phyloP scores from a whole-genome alignment of 345 rosid species.

The Salix exigua region DNA sequence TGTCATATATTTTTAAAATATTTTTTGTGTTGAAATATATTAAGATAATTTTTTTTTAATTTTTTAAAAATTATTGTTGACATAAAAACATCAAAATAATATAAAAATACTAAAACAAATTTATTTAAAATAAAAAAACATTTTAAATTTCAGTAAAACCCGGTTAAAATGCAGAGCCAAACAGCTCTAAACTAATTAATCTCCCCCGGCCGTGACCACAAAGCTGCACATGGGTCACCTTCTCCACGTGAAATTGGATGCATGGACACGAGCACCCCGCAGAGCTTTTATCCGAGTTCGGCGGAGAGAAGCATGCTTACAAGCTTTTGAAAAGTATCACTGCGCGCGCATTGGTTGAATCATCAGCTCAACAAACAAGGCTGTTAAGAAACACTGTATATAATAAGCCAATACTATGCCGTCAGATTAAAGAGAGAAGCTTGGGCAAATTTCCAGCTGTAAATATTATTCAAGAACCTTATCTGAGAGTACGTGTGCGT shows the following conservation, averaged over 20 bases:
- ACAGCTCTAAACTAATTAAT: not conserved
- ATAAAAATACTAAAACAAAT: too few species aligned
- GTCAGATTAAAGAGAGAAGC: not conserved
- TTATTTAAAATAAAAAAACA: too few species aligned
- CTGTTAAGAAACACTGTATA: not conserved
- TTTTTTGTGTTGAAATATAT: too few species aligned
- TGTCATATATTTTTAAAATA: too few species aligned
- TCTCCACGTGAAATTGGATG: conserved; percentile 45
- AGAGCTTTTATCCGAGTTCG: not conserved
- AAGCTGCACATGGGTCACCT: conserved; percentile 33
- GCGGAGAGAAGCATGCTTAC: not conserved
- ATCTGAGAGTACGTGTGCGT: not conserved
- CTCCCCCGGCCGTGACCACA: not conserved
- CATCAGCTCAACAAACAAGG: not conserved
- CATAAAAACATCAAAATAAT: too few species aligned
- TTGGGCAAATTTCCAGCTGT: too few species aligned
- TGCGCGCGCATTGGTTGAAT: not conserved
- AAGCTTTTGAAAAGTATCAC: conserved; percentile 6
- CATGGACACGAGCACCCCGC: conserved; percentile 41
- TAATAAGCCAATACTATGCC: not conserved
- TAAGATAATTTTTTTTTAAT: too few species aligned
- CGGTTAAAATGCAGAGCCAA: too few species aligned
- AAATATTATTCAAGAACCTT: not conserved
- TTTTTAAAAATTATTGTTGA: too few species aligned
- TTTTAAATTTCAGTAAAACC: too few species aligned